Evolutionary conservation across 257 asterid genomes (phyloP).

Genomic region (Ophiorrhiza pumila): DNA sequence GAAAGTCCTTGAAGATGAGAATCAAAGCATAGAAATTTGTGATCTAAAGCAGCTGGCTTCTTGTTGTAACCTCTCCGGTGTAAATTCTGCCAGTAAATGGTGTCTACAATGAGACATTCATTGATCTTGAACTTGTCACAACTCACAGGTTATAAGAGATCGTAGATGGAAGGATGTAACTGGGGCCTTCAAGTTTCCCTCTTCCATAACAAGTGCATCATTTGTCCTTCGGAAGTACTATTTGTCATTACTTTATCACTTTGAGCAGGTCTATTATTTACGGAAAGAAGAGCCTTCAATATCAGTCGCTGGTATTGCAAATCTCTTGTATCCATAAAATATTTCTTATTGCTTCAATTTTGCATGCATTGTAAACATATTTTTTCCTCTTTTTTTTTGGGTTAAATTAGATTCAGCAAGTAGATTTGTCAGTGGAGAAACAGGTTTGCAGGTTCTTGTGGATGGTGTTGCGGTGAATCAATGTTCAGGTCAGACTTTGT

Average conservation of each 20-base stretch:
- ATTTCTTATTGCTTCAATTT: background rate
- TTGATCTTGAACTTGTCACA: constrained; percentile 29
- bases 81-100: background rate
- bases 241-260: constrained; percentile 79
- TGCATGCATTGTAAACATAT: constrained; percentile 14
- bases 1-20: background rate
- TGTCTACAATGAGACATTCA: constrained; percentile 10
- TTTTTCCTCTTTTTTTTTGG: constrained; percentile 17
- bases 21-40: background rate
- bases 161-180: constrained; percentile 90
- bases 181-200: constrained; percentile 74
- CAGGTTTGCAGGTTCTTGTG: constrained; percentile 34
- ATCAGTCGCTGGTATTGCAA: constrained; percentile 42
- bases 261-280: constrained; percentile 91
- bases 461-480: constrained; percentile 42
- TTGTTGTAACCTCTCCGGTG: background rate
- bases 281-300: constrained; percentile 60
- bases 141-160: constrained; percentile 66
- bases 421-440: constrained; percentile 30
- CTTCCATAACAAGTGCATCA: constrained; percentile 77
- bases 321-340: constrained; percentile 8
- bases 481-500: constrained; percentile 44
- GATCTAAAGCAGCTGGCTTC: background rate
- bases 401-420: constrained; percentile 38
- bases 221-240: constrained; percentile 77